These are phyloP conservation scores for Pseudogymnoascus sp. DNA, from an alignment of 2,329 filamentous ascomycete genomes.

Conservation along the genomic window DNA sequence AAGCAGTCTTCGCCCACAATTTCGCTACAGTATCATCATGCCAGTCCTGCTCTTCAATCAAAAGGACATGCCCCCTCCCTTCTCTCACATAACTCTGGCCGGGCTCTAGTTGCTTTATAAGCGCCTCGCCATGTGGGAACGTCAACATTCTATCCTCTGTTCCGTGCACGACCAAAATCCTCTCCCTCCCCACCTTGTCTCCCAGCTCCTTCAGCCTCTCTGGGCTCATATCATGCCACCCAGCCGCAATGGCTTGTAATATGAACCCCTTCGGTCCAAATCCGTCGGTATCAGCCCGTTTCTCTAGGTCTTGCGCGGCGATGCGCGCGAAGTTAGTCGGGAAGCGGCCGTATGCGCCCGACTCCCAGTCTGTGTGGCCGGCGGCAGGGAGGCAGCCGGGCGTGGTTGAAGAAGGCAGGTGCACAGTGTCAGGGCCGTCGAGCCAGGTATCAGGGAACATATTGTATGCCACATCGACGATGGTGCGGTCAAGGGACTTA, in stretches of 20 bases:
- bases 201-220: constrained; percentile 58
- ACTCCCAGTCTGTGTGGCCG: constrained; percentile 14
- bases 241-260: constrained; percentile 68
- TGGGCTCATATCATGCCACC: constrained; percentile 67
- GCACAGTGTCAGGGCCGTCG: constrained; percentile 47
- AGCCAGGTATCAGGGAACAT: constrained; percentile 63
- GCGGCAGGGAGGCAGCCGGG: constrained; percentile 30
- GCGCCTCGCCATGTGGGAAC: constrained; percentile 57
- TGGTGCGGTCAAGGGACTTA: constrained; percentile 58
- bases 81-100: constrained; percentile 55
- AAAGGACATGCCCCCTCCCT: constrained; percentile 65
- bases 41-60: constrained; percentile 62
- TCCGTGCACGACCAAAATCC: constrained; percentile 74
- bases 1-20: constrained; percentile 24
- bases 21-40: constrained; percentile 51
- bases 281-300: constrained; percentile 50
- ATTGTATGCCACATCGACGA: constrained; percentile 55
- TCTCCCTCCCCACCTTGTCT: constrained; percentile 59
- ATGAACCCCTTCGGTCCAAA: constrained; percentile 64
- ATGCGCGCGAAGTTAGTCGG: constrained; percentile 74
- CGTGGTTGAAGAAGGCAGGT: constrained; percentile 39
- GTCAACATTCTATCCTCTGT: constrained; percentile 70
- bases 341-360: constrained; percentile 45
- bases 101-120: constrained; percentile 58
- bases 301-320: constrained; percentile 68